A percentile compares a stretch with the other conserved stretches of the same genome.
phyloP scores from a whole-genome alignment of 2,329 filamentous ascomycete genomes.

The Chrysosporium keratinophilum region DNA sequence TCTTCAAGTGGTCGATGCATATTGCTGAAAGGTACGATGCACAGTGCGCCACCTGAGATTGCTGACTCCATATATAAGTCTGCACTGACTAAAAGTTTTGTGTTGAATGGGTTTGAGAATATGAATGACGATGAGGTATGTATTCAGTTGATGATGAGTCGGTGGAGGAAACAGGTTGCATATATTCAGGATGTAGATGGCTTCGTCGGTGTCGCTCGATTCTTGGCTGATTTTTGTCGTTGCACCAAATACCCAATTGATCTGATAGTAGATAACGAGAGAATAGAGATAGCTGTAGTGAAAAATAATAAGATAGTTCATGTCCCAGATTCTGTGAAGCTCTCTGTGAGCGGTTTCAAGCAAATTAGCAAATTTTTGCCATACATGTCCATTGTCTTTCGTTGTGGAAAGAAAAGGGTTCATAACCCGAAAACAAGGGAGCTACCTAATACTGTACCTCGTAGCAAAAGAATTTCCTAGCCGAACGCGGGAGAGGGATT shows the following conservation, averaged over 20 bases:
- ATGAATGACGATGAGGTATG: conserved; percentile 1
- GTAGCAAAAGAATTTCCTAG: conserved; percentile 19
- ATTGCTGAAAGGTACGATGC: not conserved
- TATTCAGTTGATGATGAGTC: not conserved
- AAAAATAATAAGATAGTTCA: not conserved
- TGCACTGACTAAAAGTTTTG: conserved; percentile 1
- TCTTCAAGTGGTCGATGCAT: not conserved
- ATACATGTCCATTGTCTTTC: too few relatives aligned
- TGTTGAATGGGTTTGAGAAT: not conserved
- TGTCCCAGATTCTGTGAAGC: not conserved
- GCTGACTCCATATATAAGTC: not conserved
- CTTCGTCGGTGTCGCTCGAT: not conserved
- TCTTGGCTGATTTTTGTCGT: not conserved
- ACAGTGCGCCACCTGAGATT: not conserved
- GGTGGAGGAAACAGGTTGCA: not conserved
- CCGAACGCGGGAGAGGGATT: conserved; percentile 24
- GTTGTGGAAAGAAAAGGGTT: not conserved
- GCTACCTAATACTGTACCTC: too few relatives aligned
- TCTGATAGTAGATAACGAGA: not conserved
- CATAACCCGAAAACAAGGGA: too few relatives aligned
- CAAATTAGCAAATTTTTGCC: too few relatives aligned
- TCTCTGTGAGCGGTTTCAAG: not conserved
- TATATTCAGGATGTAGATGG: not conserved
- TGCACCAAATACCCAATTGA: not conserved
- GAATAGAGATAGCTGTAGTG: not conserved